Base-by-base conservation (phyloP, 2,329 filamentous ascomycete species). In the Catunica adiposa region DNA sequence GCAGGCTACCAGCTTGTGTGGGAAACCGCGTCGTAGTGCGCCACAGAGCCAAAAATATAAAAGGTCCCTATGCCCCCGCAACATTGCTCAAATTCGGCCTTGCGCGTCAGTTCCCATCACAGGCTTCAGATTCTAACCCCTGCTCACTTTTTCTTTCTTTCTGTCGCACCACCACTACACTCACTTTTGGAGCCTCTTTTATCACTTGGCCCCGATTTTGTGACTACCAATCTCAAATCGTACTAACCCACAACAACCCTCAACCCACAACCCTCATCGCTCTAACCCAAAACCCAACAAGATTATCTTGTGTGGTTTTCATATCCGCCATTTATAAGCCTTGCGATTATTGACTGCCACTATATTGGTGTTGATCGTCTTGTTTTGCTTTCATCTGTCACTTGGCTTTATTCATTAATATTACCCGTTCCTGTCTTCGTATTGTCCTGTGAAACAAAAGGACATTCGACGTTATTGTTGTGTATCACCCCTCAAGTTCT, bases 1-100 rank as follows among this genome's bases (percentile, higher is more conserved):
- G 40, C 15, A 17, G 40, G 11, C 40, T 44, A 17, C 40, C 40
- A 44, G 14, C 15, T 44, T 6, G 17, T 26, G 14, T 25, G 56
- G 46, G 52, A 51, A 51, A 53, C 25, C 53, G 47, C 47, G 56
- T 55, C 53, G 47, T 25, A 47, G 38, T 46, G 40, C 56, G 56
- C 56, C 56, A 58, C 56, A 58, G 22, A 55, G 56, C 46, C 56
- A 58, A 58, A 58, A 58, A 58, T 58, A 58, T 58, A 58, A 55
- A 58, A 58, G 53, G 34, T 40, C 20, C 34, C 52, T 22, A 20
- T 58, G 51, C 53, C 56, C 56, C 56, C 56, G 56, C 56, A 55
- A 37, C 52, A 44, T 54, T 31, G 37, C 26, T 34, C 34, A 2
- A 31, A 51, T 20, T 34, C 46, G 44, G 53, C 48, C 20, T 54